These are phyloP conservation scores for Elongisporangium undulatum DNA, from an alignment of 352 stramenopile genomes.

Conservation along the genomic window DNA sequence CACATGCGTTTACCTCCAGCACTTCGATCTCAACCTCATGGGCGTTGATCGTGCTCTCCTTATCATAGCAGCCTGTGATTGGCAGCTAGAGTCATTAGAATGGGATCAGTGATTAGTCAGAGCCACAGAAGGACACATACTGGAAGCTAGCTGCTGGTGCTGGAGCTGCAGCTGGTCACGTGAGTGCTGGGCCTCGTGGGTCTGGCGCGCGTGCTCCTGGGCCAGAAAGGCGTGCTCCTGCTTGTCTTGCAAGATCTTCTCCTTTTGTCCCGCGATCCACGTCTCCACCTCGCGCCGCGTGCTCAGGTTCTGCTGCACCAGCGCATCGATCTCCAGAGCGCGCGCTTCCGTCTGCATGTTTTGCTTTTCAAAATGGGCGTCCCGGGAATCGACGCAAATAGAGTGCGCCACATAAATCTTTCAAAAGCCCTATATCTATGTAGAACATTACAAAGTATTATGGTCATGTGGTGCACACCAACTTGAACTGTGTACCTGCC, in stretches of 20 bases:
- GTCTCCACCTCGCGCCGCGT: conserved; percentile 36
- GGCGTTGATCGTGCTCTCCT: conserved; percentile 46
- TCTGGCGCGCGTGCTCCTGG: conserved; percentile 29
- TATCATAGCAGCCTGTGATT: conserved; percentile 17
- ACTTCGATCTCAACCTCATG: conserved; percentile 70
- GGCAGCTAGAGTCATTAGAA: neutral
- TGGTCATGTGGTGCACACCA: neutral
- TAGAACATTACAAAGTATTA: neutral
- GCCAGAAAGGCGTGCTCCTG: conserved; percentile 34
- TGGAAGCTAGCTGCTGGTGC: conserved; percentile 27
- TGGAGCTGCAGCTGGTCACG: conserved; percentile 41
- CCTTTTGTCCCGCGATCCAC: conserved; percentile 43
- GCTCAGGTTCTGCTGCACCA: conserved; percentile 38
- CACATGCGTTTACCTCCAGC: conserved; percentile 25
- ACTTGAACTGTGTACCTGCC: neutral
- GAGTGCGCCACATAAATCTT: neutral
- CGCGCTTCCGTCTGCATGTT: neutral
- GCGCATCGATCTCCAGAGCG: conserved; percentile 30
- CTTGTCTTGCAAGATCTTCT: conserved; percentile 32
- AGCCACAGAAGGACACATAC: conserved; percentile 11
- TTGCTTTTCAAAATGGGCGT: neutral
- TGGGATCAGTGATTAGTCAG: neutral
- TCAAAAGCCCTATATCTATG: neutral
- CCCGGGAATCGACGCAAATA: neutral
- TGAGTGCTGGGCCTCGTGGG: conserved; percentile 32